phyloP scores from a whole-genome alignment of 2,329 filamentous ascomycete species.

The Cadophora malorum region DNA sequence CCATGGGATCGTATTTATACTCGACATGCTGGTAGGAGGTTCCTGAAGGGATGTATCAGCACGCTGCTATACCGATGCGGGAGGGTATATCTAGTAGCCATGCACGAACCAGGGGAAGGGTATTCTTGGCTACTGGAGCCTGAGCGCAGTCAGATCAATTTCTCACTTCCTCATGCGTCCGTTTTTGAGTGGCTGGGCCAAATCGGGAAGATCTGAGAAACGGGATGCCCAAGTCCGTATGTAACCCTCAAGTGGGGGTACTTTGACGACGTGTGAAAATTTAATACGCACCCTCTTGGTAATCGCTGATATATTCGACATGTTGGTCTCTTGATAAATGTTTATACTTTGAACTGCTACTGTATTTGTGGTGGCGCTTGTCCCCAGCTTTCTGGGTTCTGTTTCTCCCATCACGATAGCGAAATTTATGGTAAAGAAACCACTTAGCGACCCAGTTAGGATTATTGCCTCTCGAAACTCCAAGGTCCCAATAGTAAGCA shows the following conservation, averaged over 20 bases:
- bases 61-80: not conserved
- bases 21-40: not conserved
- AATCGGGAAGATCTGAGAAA: not conserved
- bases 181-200: not conserved
- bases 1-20: not conserved
- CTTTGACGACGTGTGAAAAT: not conserved
- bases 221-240: not conserved
- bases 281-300: constrained; percentile 6
- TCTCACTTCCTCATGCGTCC: not conserved
- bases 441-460: constrained; percentile 46
- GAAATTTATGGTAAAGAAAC: constrained; percentile 47
- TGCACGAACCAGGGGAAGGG: constrained; percentile 4
- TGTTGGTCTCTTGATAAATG: constrained; percentile 4
- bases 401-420: constrained; percentile 45
- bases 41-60: constrained; percentile 6
- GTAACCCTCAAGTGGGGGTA: not conserved
- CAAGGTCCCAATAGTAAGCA: constrained; percentile 42
- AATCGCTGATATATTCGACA: not conserved
- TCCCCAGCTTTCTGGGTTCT: constrained; percentile 30
- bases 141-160: not conserved
- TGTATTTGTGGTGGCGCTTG: constrained; percentile 7
- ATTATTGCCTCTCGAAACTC: constrained; percentile 7
- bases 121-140: not conserved
- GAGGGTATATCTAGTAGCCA: not conserved
- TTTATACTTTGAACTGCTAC: constrained; percentile 6